Evolutionary conservation across 768 basidiomycete species (phyloP).

Genomic region (Serendipita sp.): DNA sequence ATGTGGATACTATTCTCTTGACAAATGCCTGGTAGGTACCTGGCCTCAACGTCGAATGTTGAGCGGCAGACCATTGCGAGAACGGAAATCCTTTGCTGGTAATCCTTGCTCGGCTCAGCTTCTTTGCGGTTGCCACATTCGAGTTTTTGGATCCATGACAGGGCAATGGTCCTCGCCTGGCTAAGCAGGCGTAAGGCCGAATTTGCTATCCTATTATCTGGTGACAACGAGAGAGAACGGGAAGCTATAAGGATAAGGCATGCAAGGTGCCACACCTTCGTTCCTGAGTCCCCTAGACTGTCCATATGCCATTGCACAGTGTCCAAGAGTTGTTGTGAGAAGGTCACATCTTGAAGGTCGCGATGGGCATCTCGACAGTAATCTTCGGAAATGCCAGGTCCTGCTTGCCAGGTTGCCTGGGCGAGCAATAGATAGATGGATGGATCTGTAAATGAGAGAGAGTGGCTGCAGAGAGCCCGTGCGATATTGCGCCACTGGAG

Average conservation of each 20-base stretch:
- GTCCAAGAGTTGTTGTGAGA: slow-evolving; percentile 24
- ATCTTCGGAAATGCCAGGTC: slow-evolving; percentile 15
- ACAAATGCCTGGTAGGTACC: neutral
- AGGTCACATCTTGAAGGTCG: slow-evolving; percentile 20
- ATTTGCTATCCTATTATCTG: slow-evolving; percentile 9
- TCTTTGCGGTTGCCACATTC: too few species aligned
- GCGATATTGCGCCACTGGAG: slow-evolving; percentile 38
- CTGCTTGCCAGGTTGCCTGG: slow-evolving; percentile 32
- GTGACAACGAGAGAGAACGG: too few species aligned
- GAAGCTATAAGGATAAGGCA: slow-evolving; percentile 20
- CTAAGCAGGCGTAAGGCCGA: slow-evolving; percentile 19
- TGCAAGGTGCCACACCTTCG: slow-evolving; percentile 19
- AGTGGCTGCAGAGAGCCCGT: slow-evolving; percentile 27
- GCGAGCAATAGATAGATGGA: slow-evolving; percentile 29
- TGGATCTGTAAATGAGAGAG: slow-evolving; percentile 24
- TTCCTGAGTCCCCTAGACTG: slow-evolving; percentile 28
- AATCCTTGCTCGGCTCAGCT: too few species aligned
- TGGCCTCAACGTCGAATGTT: neutral
- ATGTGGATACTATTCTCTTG: neutral
- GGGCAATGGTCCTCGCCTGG: slow-evolving; percentile 19
- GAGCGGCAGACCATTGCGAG: neutral
- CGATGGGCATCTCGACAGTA: slow-evolving; percentile 27
- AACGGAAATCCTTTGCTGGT: neutral
- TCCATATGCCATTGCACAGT: slow-evolving; percentile 16
- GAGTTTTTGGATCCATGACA: slow-evolving; percentile 21